phyloP scores from a whole-genome alignment of 345 rosid species.

The Eucalyptus dawsonii region DNA sequence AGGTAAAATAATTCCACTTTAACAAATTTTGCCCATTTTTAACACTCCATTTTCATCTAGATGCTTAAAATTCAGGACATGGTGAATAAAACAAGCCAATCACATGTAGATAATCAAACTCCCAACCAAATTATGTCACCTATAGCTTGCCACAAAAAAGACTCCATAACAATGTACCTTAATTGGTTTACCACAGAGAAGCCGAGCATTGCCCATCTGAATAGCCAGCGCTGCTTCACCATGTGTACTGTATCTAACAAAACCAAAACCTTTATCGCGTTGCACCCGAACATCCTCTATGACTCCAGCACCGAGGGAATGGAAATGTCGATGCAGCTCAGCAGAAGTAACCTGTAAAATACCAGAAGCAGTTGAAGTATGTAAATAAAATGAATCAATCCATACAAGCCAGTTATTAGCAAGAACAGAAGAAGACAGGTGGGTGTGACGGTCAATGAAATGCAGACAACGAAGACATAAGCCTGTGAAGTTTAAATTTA shows the following conservation, averaged over 20 bases:
- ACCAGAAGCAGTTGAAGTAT: background rate
- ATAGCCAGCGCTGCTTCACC: constrained; percentile 84
- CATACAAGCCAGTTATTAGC: background rate
- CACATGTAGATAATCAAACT: background rate
- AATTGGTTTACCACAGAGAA: constrained; percentile 63
- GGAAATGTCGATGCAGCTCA: constrained; percentile 73
- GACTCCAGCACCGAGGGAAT: constrained; percentile 60
- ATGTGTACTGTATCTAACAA: constrained; percentile 71
- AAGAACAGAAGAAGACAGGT: background rate
- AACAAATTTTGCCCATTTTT: background rate
- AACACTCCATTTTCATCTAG: background rate
- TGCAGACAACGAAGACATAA: background rate
- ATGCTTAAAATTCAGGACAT: background rate
- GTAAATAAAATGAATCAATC: background rate
- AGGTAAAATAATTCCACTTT: background rate
- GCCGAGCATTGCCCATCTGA: constrained; percentile 70
- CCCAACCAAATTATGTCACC: background rate
- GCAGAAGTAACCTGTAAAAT: constrained; percentile 50
- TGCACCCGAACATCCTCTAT: constrained; percentile 95
- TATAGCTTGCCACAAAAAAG: background rate
- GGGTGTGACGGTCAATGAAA: background rate
- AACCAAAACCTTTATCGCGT: constrained; percentile 91
- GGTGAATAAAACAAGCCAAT: background rate
- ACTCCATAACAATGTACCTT: constrained; percentile 25
- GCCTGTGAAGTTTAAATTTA: background rate